Conservation (phyloP, 1,284 basidiomycete genomes). For the Cutaneotrichosporon cutaneum region DNA sequence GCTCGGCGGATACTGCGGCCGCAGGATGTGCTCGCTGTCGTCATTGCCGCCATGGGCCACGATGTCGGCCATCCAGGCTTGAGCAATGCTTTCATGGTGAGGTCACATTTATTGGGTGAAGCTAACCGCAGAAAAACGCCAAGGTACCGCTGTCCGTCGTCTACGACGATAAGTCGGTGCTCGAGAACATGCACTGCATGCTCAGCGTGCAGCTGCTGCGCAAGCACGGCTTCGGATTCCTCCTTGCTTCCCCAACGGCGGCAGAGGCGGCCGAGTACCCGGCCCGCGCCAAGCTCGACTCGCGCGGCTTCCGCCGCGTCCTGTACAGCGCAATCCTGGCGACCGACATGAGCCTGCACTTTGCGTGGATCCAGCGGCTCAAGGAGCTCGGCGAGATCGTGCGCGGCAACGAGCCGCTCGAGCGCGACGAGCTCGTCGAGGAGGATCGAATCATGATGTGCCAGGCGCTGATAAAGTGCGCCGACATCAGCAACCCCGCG, state of each 20-base stretch:
- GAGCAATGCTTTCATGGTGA: slow-evolving; percentile 85
- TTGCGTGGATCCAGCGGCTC: slow-evolving; percentile 74
- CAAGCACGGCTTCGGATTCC: slow-evolving; percentile 66
- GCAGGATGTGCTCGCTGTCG: slow-evolving; percentile 76
- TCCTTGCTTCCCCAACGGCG: slow-evolving; percentile 38
- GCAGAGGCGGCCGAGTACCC: slow-evolving; percentile 14
- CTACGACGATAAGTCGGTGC: slow-evolving; percentile 81
- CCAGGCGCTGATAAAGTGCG: slow-evolving; percentile 89
- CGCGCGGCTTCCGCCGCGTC: slow-evolving; percentile 65
- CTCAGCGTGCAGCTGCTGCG: slow-evolving; percentile 78
- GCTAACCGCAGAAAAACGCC: slow-evolving; percentile 73
- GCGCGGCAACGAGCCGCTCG: not conserved
- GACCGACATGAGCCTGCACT: slow-evolving; percentile 90
- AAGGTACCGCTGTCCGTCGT: slow-evolving; percentile 79
- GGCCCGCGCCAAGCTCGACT: slow-evolving; percentile 38
- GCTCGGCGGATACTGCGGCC: slow-evolving; percentile 58
- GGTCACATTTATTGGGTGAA: slow-evolving; percentile 35
- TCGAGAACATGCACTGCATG: slow-evolving; percentile 90
- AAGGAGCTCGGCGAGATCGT: slow-evolving; percentile 39
- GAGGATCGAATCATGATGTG: slow-evolving; percentile 71
- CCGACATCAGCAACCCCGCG: slow-evolving; percentile 92
- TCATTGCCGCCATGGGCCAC: slow-evolving; percentile 87
- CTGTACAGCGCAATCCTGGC: slow-evolving; percentile 77
- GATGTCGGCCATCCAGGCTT: slow-evolving; percentile 94
- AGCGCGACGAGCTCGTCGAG: slow-evolving; percentile 23